A percentile compares a stretch with the other conserved stretches of the same genome.
phyloP scores from a whole-genome alignment of 164 flowering plant species.

The Sextonia rubra region DNA sequence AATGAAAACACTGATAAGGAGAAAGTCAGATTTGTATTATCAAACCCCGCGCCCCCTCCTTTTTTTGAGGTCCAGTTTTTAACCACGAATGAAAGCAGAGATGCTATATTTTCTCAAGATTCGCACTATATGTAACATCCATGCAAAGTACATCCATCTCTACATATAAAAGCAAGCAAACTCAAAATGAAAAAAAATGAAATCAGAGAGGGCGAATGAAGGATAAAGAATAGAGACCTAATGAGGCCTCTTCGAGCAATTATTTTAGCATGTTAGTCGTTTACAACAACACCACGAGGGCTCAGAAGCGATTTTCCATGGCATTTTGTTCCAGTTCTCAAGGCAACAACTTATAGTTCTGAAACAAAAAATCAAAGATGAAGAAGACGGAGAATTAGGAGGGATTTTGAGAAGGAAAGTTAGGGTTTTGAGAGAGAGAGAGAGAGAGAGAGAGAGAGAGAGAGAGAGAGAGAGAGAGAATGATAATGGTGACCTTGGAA shows the following conservation, averaged over 20 bases:
- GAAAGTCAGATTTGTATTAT: too few species aligned
- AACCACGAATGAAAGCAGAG: too few species aligned
- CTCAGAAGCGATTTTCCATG: conserved; percentile 62
- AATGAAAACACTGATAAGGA: too few species aligned
- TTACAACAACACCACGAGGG: conserved; percentile 65
- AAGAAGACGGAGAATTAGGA: too few species aligned
- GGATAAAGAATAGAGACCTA: conserved; percentile 57
- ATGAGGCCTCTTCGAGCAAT: conserved; percentile 75
- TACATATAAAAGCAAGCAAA: not conserved
- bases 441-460: not conserved
- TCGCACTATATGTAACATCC: not conserved
- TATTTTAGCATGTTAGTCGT: conserved; percentile 91
- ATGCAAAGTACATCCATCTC: not conserved
- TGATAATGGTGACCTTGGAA: conserved; percentile 44
- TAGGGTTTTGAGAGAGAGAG: too few species aligned
- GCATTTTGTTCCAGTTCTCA: conserved; percentile 94
- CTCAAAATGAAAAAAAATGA: not conserved
- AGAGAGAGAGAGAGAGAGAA: too few species aligned
- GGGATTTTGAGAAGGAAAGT: too few species aligned
- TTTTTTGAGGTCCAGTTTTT: too few species aligned
- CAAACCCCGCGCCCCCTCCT: too few species aligned
- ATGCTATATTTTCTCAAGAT: not conserved
- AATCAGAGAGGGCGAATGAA: not conserved
- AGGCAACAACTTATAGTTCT: conserved; percentile 70
- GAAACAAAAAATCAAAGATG: too few species aligned